Percentiles rank a stretch among this genome's conserved stretches.
Evolutionary conservation across 495 filamentous ascomycete species (phyloP).

Genomic region (Apodospora peruviana): DNA sequence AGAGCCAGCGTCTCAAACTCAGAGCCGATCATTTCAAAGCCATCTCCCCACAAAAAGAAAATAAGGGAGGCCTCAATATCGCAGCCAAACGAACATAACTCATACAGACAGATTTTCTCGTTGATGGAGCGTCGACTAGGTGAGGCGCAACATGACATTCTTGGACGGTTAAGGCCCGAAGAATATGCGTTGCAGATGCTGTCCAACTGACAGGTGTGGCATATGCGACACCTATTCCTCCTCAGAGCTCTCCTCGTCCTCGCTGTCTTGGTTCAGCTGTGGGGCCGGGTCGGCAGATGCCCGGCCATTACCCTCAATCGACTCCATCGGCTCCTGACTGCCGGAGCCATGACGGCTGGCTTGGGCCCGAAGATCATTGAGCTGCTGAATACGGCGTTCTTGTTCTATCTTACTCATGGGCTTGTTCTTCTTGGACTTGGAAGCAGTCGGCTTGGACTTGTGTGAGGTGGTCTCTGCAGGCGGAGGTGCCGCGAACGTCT

Average conservation of each 20-base stretch:
- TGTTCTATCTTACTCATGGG: conserved; percentile 95
- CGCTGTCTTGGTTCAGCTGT: conserved; percentile 21
- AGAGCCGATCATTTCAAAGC: too few species aligned
- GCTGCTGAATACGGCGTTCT: conserved; percentile 76
- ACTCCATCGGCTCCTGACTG: conserved; percentile 44
- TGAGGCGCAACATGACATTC: too few species aligned
- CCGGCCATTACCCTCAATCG: conserved; percentile 27
- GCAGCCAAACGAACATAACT: too few species aligned
- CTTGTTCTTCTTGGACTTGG: conserved; percentile 94
- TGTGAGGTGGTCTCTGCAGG: conserved; percentile 28
- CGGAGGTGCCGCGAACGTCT: conserved; percentile 17
- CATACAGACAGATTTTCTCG: too few species aligned
- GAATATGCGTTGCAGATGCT: too few species aligned
- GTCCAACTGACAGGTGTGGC: too few species aligned
- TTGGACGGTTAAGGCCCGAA: too few species aligned
- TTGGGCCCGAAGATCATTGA: conserved; percentile 55
- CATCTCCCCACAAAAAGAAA: too few species aligned
- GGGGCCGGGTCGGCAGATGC: conserved; percentile 11
- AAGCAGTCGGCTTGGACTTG: conserved; percentile 40
- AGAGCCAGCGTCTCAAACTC: too few species aligned
- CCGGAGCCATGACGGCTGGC: conserved; percentile 39
- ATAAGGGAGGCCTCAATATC: too few species aligned
- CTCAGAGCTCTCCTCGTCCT: conserved; percentile 32
- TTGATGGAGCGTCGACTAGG: too few species aligned
- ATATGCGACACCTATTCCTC: too few species aligned